These are phyloP conservation scores for Hydnum rufescens DNA, from an alignment of 768 basidiomycete genomes.

Conservation along the genomic window DNA sequence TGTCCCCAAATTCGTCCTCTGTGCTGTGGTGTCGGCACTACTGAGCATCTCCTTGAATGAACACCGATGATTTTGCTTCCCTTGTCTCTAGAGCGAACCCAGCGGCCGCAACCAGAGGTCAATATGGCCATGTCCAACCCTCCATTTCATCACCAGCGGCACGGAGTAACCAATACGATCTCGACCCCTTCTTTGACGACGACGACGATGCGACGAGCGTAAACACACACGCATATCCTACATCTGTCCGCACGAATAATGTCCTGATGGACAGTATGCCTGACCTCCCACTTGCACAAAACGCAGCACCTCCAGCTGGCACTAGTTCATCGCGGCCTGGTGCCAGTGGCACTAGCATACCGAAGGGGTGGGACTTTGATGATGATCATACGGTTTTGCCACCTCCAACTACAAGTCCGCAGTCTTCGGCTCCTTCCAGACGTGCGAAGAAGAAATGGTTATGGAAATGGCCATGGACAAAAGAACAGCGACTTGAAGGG, in stretches of 20 bases:
- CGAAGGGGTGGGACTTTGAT: background rate
- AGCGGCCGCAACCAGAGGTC: slow-evolving; percentile 25
- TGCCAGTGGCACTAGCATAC: slow-evolving; percentile 4
- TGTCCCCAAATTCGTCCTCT: too few species aligned
- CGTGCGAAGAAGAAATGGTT: slow-evolving; percentile 7
- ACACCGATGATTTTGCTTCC: slow-evolving; percentile 35
- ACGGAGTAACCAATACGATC: slow-evolving; percentile 22
- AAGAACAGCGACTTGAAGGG: slow-evolving; percentile 39
- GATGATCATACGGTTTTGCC: background rate
- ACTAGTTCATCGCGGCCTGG: slow-evolving; percentile 32
- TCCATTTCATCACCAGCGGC: slow-evolving; percentile 20
- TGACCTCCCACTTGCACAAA: slow-evolving; percentile 7
- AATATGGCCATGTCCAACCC: slow-evolving; percentile 16
- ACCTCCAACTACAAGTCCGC: background rate
- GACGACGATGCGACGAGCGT: slow-evolving; percentile 25
- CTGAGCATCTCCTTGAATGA: too few species aligned
- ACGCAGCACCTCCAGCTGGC: slow-evolving; percentile 12
- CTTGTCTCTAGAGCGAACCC: slow-evolving; percentile 57
- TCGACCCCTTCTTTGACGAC: slow-evolving; percentile 80
- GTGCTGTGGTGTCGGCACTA: too few species aligned
- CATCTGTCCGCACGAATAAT: background rate
- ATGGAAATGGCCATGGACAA: slow-evolving; percentile 79
- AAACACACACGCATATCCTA: background rate
- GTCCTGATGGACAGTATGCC: slow-evolving; percentile 45
- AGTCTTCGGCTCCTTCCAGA: background rate